Base-by-base conservation (phyloP, 176 grass and related monocot species). In the Aegilops speltoides region DNA sequence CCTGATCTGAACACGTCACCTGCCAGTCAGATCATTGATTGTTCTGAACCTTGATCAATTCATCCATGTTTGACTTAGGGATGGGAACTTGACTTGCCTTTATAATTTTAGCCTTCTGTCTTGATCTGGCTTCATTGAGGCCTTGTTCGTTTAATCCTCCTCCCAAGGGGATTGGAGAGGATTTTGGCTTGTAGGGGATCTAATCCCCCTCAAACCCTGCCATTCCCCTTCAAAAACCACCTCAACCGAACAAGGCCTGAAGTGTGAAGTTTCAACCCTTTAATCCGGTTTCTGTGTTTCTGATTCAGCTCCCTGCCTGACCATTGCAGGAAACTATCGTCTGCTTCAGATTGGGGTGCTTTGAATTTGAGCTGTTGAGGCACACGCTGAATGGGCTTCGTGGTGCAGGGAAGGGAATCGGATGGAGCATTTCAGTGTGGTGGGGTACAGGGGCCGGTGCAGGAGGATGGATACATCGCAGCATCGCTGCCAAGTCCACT, bases 21-120 rank as follows among this genome's bases (percentile, higher is more conserved):
- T 77, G 62, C 24, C 9, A 61, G 64, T 60, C 16, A 10, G 68
- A 71, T 15, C 19, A 22, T 1, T 66, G 26, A 26, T 31, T 84
- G 68, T 25, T 76, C 77, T 72, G 64, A 79, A 88, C 60, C 65
- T 89, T 89, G 77, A 33, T 36, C 48, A 10, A 48, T 17, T 34
- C 46, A 33, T 77, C 8, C 59, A 65, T 40, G 29, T 13, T 22
- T 82, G 17, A 66, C 32, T 62, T 23, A 64, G 1, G 13, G n/a
- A 24, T n/a, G 45, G 14, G 31, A 56, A 29, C 22, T 19, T 34
- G 28, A 72, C 11, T 37, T 74, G 12, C 2, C 28, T 15, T 23
- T 29, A 2, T 33, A 57, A 13, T 40, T 68, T 76, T 43, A 65
- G 40, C 25, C 34, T 5, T 41, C 19, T 34, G 17, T 32, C 4